Percentiles rank a stretch among this genome's conserved stretches.
Evolutionary conservation across 495 filamentous ascomycete genomes (phyloP).

Genomic region (Aspergillus sclerotiicarbonarius): DNA sequence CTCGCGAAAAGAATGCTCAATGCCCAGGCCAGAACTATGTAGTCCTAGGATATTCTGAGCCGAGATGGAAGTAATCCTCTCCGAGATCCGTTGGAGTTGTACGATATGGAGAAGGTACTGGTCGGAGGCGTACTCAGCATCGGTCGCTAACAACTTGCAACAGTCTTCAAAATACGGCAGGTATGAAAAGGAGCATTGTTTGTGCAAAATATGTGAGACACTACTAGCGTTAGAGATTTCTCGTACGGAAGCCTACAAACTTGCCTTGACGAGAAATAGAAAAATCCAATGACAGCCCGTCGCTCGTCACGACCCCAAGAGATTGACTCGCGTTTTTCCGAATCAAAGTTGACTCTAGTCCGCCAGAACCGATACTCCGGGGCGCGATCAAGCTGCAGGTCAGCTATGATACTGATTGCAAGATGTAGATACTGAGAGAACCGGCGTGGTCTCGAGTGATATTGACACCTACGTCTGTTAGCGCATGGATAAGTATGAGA

Average conservation of each 20-base stretch:
- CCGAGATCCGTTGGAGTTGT: constrained; percentile 20
- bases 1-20: not conserved
- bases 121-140: constrained; percentile 14
- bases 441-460: constrained; percentile 35
- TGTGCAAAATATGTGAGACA: constrained; percentile 17
- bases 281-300: constrained; percentile 24
- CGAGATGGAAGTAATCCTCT: constrained; percentile 10
- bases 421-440: constrained; percentile 40
- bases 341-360: not conserved
- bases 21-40: no score
- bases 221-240: constrained; percentile 3
- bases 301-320: constrained; percentile 14
- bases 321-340: not conserved
- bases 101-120: constrained; percentile 19
- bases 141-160: constrained; percentile 11
- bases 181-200: constrained; percentile 17
- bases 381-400: constrained; percentile 38
- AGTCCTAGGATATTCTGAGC: not conserved
- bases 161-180: constrained; percentile 16
- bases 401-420: constrained; percentile 41
- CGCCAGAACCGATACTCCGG: constrained; percentile 14
- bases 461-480: constrained; percentile 17
- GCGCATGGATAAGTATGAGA: not conserved
- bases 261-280: constrained; percentile 22
- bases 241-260: not conserved